A percentile compares a stretch with the other conserved stretches of the same genome.
Evolutionary conservation across 2,329 filamentous ascomycete genomes (phyloP).

Genomic region (Domatiomyces catenatus): DNA sequence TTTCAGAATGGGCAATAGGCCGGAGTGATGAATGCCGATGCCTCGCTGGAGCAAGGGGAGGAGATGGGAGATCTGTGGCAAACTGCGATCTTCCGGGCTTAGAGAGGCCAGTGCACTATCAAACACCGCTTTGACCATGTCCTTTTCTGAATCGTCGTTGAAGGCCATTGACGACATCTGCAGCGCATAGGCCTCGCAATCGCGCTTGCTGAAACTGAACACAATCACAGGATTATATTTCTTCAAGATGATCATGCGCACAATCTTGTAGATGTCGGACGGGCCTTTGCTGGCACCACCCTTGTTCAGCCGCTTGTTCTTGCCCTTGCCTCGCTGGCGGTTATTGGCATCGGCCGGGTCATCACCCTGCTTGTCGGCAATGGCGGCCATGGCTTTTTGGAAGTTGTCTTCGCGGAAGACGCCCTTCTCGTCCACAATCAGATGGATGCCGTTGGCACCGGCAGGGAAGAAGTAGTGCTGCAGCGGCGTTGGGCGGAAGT

Average conservation of each 20-base stretch:
- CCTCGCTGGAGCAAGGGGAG: slow-evolving; percentile 76
- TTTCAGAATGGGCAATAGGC: slow-evolving; percentile 85
- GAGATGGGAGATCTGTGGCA: slow-evolving; percentile 84
- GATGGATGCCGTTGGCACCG: slow-evolving; percentile 78
- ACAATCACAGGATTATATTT: slow-evolving; percentile 97
- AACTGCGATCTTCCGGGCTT: slow-evolving; percentile 73
- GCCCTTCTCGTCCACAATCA: slow-evolving; percentile 94
- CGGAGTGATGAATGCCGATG: slow-evolving; percentile 94
- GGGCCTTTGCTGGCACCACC: slow-evolving; percentile 55
- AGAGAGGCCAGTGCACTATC: slow-evolving; percentile 82
- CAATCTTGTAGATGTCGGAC: slow-evolving; percentile 89
- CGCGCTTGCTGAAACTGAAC: slow-evolving; percentile 97
- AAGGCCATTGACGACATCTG: slow-evolving; percentile 77
- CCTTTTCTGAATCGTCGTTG: slow-evolving; percentile 91
- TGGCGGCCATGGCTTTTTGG: slow-evolving; percentile 81
- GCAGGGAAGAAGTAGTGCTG: slow-evolving; percentile 97
- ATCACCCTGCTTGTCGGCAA: slow-evolving; percentile 73
- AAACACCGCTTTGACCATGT: slow-evolving; percentile 88
- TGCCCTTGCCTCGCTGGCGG: slow-evolving; percentile 72
- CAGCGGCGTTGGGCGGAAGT: slow-evolving; percentile 89
- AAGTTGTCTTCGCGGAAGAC: slow-evolving; percentile 95
- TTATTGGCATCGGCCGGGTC: slow-evolving; percentile 66
- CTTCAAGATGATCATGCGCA: slow-evolving; percentile 97
- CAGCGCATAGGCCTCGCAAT: slow-evolving; percentile 81
- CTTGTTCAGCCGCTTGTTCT: slow-evolving; percentile 83